These are phyloP conservation scores for Linnemannia hyalina DNA, from an alignment of 192 early-diverging fungal genomes.

Conservation along the genomic window DNA sequence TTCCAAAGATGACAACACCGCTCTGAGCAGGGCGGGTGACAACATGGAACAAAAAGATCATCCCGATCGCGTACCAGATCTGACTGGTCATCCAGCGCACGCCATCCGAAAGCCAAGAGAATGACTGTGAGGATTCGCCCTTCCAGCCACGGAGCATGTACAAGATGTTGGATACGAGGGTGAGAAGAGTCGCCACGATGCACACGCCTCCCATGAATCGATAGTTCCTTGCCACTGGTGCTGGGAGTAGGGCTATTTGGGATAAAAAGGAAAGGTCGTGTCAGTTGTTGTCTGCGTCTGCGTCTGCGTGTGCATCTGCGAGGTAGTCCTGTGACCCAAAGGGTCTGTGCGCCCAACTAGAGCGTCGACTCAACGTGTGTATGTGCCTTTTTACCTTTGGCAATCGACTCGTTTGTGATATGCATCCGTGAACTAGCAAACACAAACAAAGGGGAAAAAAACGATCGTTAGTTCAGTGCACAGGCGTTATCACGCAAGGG, in stretches of 20 bases:
- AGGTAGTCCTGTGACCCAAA: background rate
- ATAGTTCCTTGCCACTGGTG: constrained; percentile 38
- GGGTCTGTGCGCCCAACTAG: background rate
- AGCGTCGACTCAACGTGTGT: background rate
- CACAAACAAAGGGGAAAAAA: background rate
- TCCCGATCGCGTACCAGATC: constrained; percentile 52
- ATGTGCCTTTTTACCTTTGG: constrained; percentile 21
- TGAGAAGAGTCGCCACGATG: constrained; percentile 21
- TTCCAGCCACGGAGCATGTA: constrained; percentile 57
- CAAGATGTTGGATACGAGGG: constrained; percentile 34
- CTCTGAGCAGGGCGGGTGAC: constrained; percentile 54
- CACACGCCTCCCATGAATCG: constrained; percentile 44
- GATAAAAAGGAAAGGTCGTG: background rate
- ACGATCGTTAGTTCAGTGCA: background rate
- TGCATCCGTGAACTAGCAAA: constrained; percentile 30
- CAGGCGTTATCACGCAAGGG: background rate
- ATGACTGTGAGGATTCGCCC: constrained; percentile 23
- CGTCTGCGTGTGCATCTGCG: background rate
- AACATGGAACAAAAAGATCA: constrained; percentile 53
- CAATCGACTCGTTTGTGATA: constrained; percentile 49
- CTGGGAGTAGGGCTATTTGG: constrained; percentile 35
- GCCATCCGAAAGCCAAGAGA: constrained; percentile 13
- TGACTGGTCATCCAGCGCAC: constrained; percentile 53
- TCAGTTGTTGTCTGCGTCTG: background rate
- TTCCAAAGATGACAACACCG: constrained; percentile 53